Base-by-base conservation (phyloP, 108 stramenopile species). In the Chaetoceros tenuissimus region DNA sequence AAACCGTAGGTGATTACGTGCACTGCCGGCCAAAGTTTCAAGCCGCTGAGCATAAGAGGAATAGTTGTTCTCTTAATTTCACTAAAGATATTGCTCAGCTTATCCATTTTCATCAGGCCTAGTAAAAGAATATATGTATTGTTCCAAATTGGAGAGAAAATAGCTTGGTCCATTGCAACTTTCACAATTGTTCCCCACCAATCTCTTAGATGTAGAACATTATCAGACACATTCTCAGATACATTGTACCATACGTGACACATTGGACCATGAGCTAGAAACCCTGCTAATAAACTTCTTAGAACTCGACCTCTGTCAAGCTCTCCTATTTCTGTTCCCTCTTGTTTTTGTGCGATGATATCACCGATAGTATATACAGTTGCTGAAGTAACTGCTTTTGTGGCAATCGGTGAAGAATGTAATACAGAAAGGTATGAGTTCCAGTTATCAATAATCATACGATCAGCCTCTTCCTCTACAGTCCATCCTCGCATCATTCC, bases 11-110 rank as follows among this genome's bases (percentile, higher is more conserved):
- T 87, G 22, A 89, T 69, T 48, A 63, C 67, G 60, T 94, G 92
- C 22, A 82, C 87, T 24, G 91, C 64, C 7, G 92, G 92, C 92
- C 92, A 94, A 25, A 94, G 69, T n/a, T 81, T 84, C 58, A 87
- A 77, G 17, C 82, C 84, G 0, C 65, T 67, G 10, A 78, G 48
- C 7, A 91, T 59, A 18, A 87, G 63, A 7, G 93, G 93, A 45
- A 82, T 57, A 10, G 83, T 81, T 5, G 82, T 92, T 20, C 67
- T 55, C 52, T 80, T 83, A 64, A 92, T 79, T 25, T 94, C 74
- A 2, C 29, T 51, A 71, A 68, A 82, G n/a, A 94, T 79, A 30
- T 55, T 49, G 7, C 43, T 59, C 18, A 62, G 71, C 3, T 16
- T 31, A 47, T 77, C 67, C 7, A 71, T 47, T 64, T 75, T 62